A percentile compares a stretch with the other conserved stretches of the same genome.
phyloP scores from a whole-genome alignment of 257 asterid species.

The Nicotiana sylvestris region DNA sequence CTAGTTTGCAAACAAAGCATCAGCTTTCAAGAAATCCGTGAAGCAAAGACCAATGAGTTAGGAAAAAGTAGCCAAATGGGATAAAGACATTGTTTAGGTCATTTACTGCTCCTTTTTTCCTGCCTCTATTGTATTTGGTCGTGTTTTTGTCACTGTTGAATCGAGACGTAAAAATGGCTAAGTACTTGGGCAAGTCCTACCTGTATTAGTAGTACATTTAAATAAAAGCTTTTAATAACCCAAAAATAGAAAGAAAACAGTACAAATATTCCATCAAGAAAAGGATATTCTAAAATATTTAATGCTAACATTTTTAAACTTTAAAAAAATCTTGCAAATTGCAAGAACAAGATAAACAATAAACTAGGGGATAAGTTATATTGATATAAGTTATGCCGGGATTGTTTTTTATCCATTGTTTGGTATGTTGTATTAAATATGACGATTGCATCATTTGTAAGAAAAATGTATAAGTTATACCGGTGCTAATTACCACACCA shows the following conservation, averaged over 20 bases:
- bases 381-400: no score
- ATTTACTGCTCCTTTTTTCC: background rate
- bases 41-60: background rate
- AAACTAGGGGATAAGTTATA: background rate
- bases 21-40: conserved; percentile 5
- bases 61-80: background rate
- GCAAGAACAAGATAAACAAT: background rate
- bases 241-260: background rate
- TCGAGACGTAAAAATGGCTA: background rate
- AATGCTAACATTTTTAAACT: background rate
- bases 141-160: background rate
- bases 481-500: no score
- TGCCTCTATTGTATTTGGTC: background rate
- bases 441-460: no score
- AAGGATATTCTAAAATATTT: background rate
- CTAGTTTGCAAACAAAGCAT: background rate
- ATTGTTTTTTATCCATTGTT: no score
- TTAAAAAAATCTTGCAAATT: background rate
- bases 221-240: background rate
- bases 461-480: no score
- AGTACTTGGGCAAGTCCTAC: conserved; percentile 1
- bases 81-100: background rate
- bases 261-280: background rate
- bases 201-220: background rate
- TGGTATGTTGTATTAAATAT: no score